Base-by-base conservation (phyloP, 305 asterid species). In the Fraxinus xanthoxyloides region DNA sequence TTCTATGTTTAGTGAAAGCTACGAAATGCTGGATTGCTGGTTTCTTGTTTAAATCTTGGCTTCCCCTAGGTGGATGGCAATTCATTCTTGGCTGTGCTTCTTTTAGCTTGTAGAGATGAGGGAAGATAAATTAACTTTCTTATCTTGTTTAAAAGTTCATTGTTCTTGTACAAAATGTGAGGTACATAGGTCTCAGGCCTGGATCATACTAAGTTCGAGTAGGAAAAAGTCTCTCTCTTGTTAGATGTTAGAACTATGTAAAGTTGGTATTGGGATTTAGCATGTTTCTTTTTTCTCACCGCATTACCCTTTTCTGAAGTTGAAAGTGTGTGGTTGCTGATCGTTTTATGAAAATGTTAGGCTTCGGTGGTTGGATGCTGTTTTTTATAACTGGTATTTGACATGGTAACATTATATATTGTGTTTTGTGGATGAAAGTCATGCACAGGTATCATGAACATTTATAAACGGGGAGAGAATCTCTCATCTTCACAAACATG, bases 41-140 rank as follows among this genome's bases (percentile, higher is more conserved):
- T 79, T 51, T 73, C 76, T 73, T 70, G 43, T 70, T 70, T 80
- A 59, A 65, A 54, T 82, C 91, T 80, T 79, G 90, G 92, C 88
- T 78, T 85, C 67, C 83, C 9, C 65, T 40, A 38, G 69, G 89
- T 82, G 83, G 88, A 84, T 84, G 94, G 97, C 97, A 93, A 91
- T 82, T 92, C 98, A 93, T 93, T 89, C 97, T 92, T 93, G 97
- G 97, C 98, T 93, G 87, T 79, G 38, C 31, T 69, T 80, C 63
- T 72, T 63, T 82, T 61, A 19, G 24, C 35, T 79, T 79, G 69
- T 67, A 77, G 79, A 21, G 35, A 79, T 34, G 77, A 73, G 80
- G 63, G 69, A 26, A 70, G 40, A 30, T 69, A 70, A 31, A 31
- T 30, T 70, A 12, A 12, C 65, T 21, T 72, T 40, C 32, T 85